phyloP scores from a whole-genome alignment of 2,329 filamentous ascomycete genomes.

The Sarocladium oryzae region DNA sequence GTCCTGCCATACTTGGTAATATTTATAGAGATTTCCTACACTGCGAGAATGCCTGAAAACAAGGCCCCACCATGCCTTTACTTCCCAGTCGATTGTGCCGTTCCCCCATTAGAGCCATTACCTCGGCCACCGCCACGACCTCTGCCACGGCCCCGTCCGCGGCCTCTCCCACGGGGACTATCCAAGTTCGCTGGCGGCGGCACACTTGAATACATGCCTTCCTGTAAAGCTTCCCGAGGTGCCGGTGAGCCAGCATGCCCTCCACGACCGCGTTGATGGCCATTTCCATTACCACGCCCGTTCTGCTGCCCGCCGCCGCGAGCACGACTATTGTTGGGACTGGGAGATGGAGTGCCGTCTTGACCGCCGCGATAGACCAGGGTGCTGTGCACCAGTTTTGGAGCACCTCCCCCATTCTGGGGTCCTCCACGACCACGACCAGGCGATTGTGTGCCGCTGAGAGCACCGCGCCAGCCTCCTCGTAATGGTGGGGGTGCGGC shows the following conservation, averaged over 20 bases:
- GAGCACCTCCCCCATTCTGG: slow-evolving; percentile 28
- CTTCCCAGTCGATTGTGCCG: slow-evolving; percentile 12
- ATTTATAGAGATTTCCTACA: neutral
- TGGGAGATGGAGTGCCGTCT: slow-evolving; percentile 17
- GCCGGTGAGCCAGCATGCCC: slow-evolving; percentile 16
- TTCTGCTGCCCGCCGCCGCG: slow-evolving; percentile 15
- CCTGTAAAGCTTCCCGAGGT: slow-evolving; percentile 13
- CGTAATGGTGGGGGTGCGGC: slow-evolving; percentile 47
- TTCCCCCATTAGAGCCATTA: slow-evolving; percentile 9
- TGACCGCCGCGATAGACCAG: slow-evolving; percentile 43
- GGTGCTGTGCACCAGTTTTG: slow-evolving; percentile 43
- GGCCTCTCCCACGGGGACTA: slow-evolving; percentile 29
- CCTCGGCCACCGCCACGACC: slow-evolving; percentile 24
- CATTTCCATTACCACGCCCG: slow-evolving; percentile 15
- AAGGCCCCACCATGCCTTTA: neutral
- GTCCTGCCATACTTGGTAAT: neutral
- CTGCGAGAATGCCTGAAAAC: neutral
- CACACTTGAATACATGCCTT: slow-evolving; percentile 43
- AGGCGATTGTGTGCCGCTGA: slow-evolving; percentile 39
- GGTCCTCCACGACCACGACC: slow-evolving; percentile 27
- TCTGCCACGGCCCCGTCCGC: slow-evolving; percentile 34
- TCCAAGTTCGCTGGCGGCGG: slow-evolving; percentile 56
- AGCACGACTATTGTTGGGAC: slow-evolving; percentile 23
- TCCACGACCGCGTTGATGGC: slow-evolving; percentile 25
- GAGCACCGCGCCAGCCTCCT: slow-evolving; percentile 51